Evolutionary conservation across 208 protist genomes (phyloP).

Genomic region (Crithidia expoeki): DNA sequence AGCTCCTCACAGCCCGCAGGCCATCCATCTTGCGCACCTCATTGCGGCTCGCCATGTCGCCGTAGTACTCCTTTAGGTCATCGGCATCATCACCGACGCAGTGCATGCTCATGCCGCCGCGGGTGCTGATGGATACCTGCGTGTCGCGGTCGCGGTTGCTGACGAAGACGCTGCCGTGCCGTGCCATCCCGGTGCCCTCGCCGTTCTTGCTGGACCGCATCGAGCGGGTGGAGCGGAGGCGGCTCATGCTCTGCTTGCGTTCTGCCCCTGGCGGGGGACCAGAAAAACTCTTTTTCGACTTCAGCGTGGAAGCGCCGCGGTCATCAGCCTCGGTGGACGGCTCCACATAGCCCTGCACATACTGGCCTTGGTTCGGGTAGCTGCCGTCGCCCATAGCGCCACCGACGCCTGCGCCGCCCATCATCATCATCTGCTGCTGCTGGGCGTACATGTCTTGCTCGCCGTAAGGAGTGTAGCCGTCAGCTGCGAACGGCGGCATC

Average conservation of each 20-base stretch:
- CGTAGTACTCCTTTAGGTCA: constrained; percentile 64
- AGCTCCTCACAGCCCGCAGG: constrained; percentile 46
- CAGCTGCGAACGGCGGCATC: constrained; percentile 19
- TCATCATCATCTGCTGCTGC: constrained; percentile 28
- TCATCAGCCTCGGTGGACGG: neutral
- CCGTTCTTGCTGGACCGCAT: constrained; percentile 25
- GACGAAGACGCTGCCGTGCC: constrained; percentile 55
- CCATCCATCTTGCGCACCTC: constrained; percentile 47
- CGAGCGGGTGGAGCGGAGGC: constrained; percentile 38
- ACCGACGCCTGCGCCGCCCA: constrained; percentile 5
- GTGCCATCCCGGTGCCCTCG: constrained; percentile 37
- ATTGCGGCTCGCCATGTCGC: constrained; percentile 62
- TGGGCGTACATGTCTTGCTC: constrained; percentile 18
- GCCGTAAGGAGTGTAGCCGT: constrained; percentile 18
- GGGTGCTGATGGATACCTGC: constrained; percentile 52
- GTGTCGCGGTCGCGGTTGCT: constrained; percentile 50
- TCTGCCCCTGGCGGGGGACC: constrained; percentile 37
- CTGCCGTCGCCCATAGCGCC: neutral
- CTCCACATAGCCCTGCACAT: constrained; percentile 17
- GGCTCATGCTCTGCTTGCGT: constrained; percentile 32
- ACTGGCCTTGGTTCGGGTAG: constrained; percentile 7
- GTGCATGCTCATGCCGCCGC: constrained; percentile 38
- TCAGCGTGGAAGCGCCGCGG: constrained; percentile 12
- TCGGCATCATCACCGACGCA: constrained; percentile 39
- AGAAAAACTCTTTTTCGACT: constrained; percentile 45